Base-by-base conservation (phyloP, 176 grass and related monocot species). In the Thinopyrum elongatum region DNA sequence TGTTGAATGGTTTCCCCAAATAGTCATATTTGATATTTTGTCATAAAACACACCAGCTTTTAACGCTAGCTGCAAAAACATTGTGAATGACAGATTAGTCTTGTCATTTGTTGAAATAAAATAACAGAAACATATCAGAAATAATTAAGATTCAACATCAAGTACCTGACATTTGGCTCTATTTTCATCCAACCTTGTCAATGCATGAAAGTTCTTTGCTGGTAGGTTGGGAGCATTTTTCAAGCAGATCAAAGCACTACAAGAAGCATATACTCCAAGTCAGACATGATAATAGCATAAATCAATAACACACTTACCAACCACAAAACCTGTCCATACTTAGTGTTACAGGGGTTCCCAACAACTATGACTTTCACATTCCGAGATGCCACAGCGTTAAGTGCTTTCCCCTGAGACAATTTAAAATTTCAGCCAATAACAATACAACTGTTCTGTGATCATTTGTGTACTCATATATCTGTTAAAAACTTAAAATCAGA, bases 41-140 rank as follows among this genome's bases (percentile, higher is more conserved):
- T 98, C 97, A 76, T 98, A 98, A 88, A 98, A 98, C 59, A 98
- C 97, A 55, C 97, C 97, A 4, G 93, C 97, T 92, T 95, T 95
- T 53, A 98, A 80, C 49, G 97, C 97, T 70, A 98, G 36, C 97
- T 98, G 86, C 77, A 85, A 46, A 91, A 88, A 33, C 39, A 64
- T 63, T 79, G 66, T 64, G 44, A 60, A 28, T 59, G 41, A 66
- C 26, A 4, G 38, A 55, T 82, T 61, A 67, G 11, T 21, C 11
- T 76, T 77, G 14, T 85, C 65, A 85, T 35, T 88, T 88, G 73
- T 39, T 53, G 44, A 41, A 63, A 78, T 65, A 51, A 57, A 74
- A 33, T 78, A 70, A 88, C 10, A 83, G 27, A 78, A 86, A n/a
- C 41, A 31, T 8, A 53, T 33, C 12, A 58, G 4, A 34, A 66